phyloP scores from a whole-genome alignment of 179 eudicot species.

The Nepenthes alata region DNA sequence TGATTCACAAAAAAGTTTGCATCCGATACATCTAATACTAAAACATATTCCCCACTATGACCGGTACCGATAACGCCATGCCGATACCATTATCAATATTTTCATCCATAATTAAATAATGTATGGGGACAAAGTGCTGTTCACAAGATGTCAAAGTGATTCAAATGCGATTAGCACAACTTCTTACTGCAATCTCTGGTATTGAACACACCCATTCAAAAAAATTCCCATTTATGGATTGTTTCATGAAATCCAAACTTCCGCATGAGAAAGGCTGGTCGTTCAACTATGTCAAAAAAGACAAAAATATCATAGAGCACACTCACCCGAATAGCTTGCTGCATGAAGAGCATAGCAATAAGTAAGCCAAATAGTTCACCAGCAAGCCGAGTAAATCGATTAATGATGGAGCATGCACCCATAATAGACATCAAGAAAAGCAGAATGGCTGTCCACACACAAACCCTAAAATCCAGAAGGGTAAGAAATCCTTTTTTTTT shows the following conservation, averaged over 20 bases:
- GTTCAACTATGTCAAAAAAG: too few species aligned
- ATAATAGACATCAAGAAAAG: conserved; percentile 77
- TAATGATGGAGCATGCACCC: conserved; percentile 98
- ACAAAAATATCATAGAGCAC: neutral
- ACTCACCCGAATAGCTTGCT: conserved; percentile 89
- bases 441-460: conserved; percentile 92
- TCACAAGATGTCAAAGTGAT: too few species aligned
- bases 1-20: too few species aligned
- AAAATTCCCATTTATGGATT: neutral
- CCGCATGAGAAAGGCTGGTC: neutral
- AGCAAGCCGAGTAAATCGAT: conserved; percentile 93
- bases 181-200: too few species aligned
- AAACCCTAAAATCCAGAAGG: conserved; percentile 48
- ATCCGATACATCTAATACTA: too few species aligned
- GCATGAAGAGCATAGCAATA: conserved; percentile 98
- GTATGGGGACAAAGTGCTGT: too few species aligned
- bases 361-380: conserved; percentile 95
- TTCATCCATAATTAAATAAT: too few species aligned
- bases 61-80: too few species aligned
- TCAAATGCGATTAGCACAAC: too few species aligned
- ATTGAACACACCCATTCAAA: too few species aligned
- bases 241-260: neutral
- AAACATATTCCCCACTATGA: too few species aligned
- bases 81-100: too few species aligned
- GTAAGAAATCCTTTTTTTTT: neutral